phyloP scores from a whole-genome alignment of 2,329 filamentous ascomycete species.

The Macroventuria anomochaeta region DNA sequence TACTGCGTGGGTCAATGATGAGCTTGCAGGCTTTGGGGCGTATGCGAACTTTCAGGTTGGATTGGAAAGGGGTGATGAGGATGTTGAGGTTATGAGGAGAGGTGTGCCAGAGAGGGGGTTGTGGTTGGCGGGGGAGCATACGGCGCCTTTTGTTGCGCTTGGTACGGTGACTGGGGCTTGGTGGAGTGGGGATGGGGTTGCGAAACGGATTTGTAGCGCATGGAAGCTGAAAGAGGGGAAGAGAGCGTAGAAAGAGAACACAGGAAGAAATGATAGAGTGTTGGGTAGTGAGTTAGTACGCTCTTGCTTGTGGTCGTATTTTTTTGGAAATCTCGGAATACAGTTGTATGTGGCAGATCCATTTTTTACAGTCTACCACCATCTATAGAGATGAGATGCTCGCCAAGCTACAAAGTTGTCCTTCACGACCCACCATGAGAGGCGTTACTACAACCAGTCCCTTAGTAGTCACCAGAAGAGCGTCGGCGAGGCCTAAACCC shows the following conservation, averaged over 20 bases:
- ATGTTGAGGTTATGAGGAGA: slow-evolving; percentile 67
- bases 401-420: too few relatives aligned
- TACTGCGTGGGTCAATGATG: slow-evolving; percentile 80
- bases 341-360: too few relatives aligned
- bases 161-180: slow-evolving; percentile 74
- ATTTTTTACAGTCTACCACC: too few relatives aligned
- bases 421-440: too few relatives aligned
- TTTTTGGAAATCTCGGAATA: too few relatives aligned
- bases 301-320: too few relatives aligned
- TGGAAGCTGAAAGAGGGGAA: slow-evolving; percentile 48
- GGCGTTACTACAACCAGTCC: too few relatives aligned
- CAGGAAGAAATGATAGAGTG: too few relatives aligned
- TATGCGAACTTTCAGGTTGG: slow-evolving; percentile 88
- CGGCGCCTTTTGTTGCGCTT: slow-evolving; percentile 84
- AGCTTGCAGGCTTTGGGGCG: slow-evolving; percentile 79
- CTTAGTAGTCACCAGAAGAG: too few relatives aligned
- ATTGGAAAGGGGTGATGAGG: slow-evolving; percentile 70
- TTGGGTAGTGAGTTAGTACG: too few relatives aligned
- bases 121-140: slow-evolving; percentile 92
- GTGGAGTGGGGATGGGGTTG: slow-evolving; percentile 86
- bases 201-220: slow-evolving; percentile 64
- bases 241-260: background rate
- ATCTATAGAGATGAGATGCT: too few relatives aligned
- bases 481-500: too few relatives aligned
- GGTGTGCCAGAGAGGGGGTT: slow-evolving; percentile 69